These are phyloP conservation scores for Sonneratia alba DNA, from an alignment of 345 rosid species.

Conservation along the genomic window DNA sequence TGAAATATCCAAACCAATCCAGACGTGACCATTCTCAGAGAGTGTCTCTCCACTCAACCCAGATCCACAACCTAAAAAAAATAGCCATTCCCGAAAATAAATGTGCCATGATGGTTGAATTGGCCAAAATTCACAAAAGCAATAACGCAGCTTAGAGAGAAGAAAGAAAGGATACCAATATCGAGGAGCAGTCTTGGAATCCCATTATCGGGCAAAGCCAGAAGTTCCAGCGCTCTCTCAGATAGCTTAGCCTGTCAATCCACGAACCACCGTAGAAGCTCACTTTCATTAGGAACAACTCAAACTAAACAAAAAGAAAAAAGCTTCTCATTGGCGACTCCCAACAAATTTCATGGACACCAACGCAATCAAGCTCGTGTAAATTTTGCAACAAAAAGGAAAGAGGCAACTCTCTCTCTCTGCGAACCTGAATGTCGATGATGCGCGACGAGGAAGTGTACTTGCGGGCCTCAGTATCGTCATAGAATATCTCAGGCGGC, in stretches of 20 bases:
- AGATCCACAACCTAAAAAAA: conserved; percentile 70
- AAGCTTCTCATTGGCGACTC: background rate
- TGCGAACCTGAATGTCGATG: conserved; percentile 66
- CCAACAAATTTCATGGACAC: background rate
- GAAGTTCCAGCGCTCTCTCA: conserved; percentile 94
- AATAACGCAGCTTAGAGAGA: background rate
- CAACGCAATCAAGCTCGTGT: background rate
- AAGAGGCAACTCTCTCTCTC: background rate
- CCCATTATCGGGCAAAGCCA: conserved; percentile 75
- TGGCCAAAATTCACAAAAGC: background rate
- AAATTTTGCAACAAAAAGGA: background rate
- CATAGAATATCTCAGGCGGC: conserved; percentile 93
- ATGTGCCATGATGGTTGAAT: background rate
- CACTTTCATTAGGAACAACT: background rate
- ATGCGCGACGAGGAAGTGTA: conserved; percentile 95
- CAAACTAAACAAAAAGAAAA: background rate
- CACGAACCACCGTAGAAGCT: background rate
- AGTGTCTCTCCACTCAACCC: conserved; percentile 89
- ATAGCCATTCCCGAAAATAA: background rate
- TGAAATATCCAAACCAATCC: conserved; percentile 92
- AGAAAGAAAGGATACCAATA: conserved; percentile 37
- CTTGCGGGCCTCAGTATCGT: conserved; percentile 76
- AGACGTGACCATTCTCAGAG: conserved; percentile 68
- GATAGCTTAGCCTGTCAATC: conserved; percentile 51
- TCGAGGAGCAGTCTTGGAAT: conserved; percentile 79